Evolutionary conservation across 208 protist genomes (phyloP).

Genomic region (Crithidia fasciculata): DNA sequence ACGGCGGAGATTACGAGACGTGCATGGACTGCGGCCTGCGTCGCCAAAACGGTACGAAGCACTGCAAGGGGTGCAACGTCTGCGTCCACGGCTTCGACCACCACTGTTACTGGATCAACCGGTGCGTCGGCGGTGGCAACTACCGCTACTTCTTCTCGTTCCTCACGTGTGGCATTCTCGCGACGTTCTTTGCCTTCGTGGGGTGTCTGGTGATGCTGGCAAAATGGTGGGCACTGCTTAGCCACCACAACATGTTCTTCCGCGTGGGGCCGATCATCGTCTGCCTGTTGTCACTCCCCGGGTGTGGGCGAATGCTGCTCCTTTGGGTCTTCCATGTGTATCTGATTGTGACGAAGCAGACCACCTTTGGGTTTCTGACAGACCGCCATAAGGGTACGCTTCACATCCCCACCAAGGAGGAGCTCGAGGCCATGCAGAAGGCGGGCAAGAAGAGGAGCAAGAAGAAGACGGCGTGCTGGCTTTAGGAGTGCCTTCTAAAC

Average conservation of each 20-base stretch:
- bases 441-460: not conserved
- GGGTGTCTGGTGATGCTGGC: constrained; percentile 48
- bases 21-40: constrained; percentile 57
- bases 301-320: constrained; percentile 45
- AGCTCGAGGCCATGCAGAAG: not conserved
- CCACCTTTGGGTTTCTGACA: constrained; percentile 71
- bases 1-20: constrained; percentile 41
- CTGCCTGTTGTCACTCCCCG: constrained; percentile 40
- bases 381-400: not conserved
- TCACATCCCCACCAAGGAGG: constrained; percentile 3
- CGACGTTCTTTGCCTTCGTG: constrained; percentile 31
- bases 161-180: constrained; percentile 35
- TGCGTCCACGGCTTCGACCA: constrained; percentile 88
- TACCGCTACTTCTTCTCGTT: constrained; percentile 79
- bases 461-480: too few species aligned
- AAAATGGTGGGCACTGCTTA: constrained; percentile 64
- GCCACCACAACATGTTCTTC: constrained; percentile 55
- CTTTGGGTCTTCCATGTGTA: constrained; percentile 69
- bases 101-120: constrained; percentile 92
- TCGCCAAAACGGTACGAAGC: constrained; percentile 51
- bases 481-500: too few species aligned
- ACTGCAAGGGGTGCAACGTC: constrained; percentile 90
- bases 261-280: constrained; percentile 54
- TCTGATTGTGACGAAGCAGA: constrained; percentile 36
- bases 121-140: constrained; percentile 81